Percentiles rank a stretch among this genome's conserved stretches.
Conservation (phyloP, 495 filamentous ascomycete species). For the Pseudomonodictys pantanalensis region DNA sequence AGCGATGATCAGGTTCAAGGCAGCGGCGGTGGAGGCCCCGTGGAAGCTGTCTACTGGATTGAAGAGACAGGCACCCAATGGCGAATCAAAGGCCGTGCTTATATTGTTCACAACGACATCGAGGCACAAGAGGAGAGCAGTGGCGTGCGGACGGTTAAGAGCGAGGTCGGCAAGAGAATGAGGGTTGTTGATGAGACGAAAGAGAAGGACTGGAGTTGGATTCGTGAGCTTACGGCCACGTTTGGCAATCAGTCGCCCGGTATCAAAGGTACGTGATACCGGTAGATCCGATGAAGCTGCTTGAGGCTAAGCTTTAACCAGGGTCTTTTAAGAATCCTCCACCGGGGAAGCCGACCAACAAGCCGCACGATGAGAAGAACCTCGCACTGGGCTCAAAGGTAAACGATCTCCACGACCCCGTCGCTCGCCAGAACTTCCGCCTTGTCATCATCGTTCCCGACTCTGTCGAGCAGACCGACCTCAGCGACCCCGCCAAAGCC, state of each 20-base stretch:
- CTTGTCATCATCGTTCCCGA: slow-evolving; percentile 79
- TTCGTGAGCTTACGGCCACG: slow-evolving; percentile 73
- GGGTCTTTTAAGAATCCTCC: slow-evolving; percentile 73
- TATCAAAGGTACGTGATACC: slow-evolving; percentile 43
- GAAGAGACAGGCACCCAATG: slow-evolving; percentile 71
- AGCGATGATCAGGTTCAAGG: slow-evolving; percentile 44
- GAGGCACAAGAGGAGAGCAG: slow-evolving; percentile 49
- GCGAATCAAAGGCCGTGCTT: slow-evolving; percentile 76
- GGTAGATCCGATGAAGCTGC: too few relatives aligned
- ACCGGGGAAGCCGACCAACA: slow-evolving; percentile 61
- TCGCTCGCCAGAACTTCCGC: slow-evolving; percentile 76
- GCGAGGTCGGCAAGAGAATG: slow-evolving; percentile 45
- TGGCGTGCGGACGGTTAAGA: slow-evolving; percentile 49
- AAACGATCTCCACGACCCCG: slow-evolving; percentile 60
- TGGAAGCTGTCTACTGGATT: slow-evolving; percentile 85
- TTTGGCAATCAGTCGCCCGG: slow-evolving; percentile 81
- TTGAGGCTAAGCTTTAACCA: slow-evolving; percentile 27
- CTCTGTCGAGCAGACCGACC: slow-evolving; percentile 73
- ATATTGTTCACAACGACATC: slow-evolving; percentile 50
- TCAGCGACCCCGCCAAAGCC: slow-evolving; percentile 62
- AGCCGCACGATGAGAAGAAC: slow-evolving; percentile 48
- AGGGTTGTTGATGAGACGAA: slow-evolving; percentile 40
- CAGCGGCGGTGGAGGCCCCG: slow-evolving; percentile 61
- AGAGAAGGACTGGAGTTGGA: slow-evolving; percentile 39
- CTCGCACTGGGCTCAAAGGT: slow-evolving; percentile 66